A percentile compares a stretch with the other conserved stretches of the same genome.
phyloP scores from a whole-genome alignment of 2,329 filamentous ascomycete genomes.

The Pseudopyricularia cyperi region DNA sequence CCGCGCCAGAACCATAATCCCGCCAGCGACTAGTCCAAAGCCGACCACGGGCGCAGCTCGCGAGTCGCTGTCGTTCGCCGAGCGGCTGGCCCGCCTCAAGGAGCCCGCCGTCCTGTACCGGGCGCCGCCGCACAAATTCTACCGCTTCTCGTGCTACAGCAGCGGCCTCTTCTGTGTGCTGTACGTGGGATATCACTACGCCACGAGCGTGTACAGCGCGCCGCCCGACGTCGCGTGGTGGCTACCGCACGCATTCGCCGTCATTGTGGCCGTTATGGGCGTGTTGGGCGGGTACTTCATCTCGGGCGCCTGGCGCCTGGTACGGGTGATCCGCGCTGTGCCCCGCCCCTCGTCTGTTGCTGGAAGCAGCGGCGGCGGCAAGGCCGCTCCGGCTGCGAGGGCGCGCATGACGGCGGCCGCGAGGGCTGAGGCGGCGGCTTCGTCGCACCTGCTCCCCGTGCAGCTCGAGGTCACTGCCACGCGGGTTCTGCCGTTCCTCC shows the following conservation, averaged over 20 bases:
- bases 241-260: constrained; percentile 43
- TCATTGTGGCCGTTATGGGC: constrained; percentile 46
- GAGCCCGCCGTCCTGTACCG: constrained; percentile 49
- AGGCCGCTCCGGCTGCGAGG: constrained; percentile 4
- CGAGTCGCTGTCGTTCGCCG: constrained; percentile 29
- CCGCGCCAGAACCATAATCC: not conserved
- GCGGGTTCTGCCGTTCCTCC: constrained; percentile 34
- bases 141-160: constrained; percentile 45
- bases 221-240: constrained; percentile 39
- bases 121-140: constrained; percentile 49
- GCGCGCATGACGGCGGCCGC: constrained; percentile 2
- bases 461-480: constrained; percentile 39
- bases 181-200: constrained; percentile 20
- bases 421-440: constrained; percentile 7
- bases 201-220: constrained; percentile 26
- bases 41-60: not conserved
- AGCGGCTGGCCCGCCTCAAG: constrained; percentile 41
- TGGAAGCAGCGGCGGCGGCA: constrained; percentile 4
- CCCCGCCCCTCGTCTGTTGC: constrained; percentile 15
- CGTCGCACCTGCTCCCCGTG: constrained; percentile 16
- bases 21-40: constrained; percentile 11
- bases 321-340: constrained; percentile 44
- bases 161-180: constrained; percentile 39
- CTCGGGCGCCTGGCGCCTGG: constrained; percentile 41
- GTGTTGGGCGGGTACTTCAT: constrained; percentile 47